Evolutionary conservation across 805 yeast genomes (phyloP).

Genomic region (Yarrowia hollandica): DNA sequence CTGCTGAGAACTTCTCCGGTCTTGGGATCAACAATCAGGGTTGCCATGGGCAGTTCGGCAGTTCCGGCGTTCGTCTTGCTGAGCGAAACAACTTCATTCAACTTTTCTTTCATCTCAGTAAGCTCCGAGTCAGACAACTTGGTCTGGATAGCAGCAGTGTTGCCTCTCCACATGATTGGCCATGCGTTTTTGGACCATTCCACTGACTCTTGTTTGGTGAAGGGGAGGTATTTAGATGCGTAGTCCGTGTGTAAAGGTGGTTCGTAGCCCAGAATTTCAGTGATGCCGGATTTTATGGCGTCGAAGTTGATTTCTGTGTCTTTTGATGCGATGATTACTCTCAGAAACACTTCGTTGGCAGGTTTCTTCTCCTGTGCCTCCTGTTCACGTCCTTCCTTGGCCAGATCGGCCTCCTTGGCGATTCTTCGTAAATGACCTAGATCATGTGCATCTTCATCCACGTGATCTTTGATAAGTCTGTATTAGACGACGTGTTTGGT

Average conservation of each 20-base stretch:
- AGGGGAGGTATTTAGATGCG: conserved; percentile 67
- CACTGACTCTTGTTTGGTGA: conserved; percentile 62
- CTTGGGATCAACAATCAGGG: conserved; percentile 63
- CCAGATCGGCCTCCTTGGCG: conserved; percentile 34
- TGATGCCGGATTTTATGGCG: not conserved
- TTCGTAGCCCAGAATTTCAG: not conserved
- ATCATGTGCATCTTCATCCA: conserved; percentile 40
- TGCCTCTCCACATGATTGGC: conserved; percentile 95
- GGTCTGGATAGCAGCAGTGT: conserved; percentile 55
- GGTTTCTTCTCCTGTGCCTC: not conserved
- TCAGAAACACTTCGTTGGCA: not conserved
- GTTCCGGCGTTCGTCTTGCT: conserved; percentile 34
- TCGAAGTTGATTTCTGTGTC: conserved; percentile 22
- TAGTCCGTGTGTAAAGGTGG: conserved; percentile 30
- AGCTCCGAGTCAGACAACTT: conserved; percentile 53
- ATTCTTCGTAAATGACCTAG: conserved; percentile 43
- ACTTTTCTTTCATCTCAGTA: conserved; percentile 43
- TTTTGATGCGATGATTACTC: conserved; percentile 12
- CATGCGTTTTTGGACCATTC: conserved; percentile 67
- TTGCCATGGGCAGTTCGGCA: conserved; percentile 50
- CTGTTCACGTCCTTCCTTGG: not conserved
- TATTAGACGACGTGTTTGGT: no score
- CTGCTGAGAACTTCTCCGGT: conserved; percentile 46
- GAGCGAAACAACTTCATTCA: conserved; percentile 38
- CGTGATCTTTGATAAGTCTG: conserved; percentile 37